Percentiles rank a stretch among this genome's conserved stretches.
phyloP scores from a whole-genome alignment of 1,284 basidiomycete genomes.

The Spongiforma sp. region DNA sequence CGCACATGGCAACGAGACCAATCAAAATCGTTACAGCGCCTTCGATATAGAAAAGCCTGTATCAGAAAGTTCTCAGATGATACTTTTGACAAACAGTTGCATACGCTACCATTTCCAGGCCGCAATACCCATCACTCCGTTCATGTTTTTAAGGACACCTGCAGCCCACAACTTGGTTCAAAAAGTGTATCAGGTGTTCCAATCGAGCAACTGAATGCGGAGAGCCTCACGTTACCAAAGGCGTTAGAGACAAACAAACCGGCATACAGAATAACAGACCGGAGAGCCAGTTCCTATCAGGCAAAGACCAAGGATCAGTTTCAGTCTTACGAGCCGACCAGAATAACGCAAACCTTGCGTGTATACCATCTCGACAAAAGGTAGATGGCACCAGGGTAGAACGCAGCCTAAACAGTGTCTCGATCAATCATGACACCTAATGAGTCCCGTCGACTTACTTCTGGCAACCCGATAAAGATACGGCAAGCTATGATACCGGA shows the following conservation, averaged over 20 bases:
- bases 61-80: not conserved
- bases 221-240: not conserved
- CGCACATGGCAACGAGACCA: constrained; percentile 1
- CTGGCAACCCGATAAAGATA: not conserved
- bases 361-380: constrained; percentile 2
- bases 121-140: not conserved
- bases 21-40: not conserved
- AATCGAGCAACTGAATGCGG: not conserved
- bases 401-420: not conserved
- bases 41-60: constrained; percentile 2
- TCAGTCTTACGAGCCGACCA: not conserved
- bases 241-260: not conserved
- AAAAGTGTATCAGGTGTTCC: not conserved
- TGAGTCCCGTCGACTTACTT: not conserved
- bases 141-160: not conserved
- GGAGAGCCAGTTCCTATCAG: not conserved
- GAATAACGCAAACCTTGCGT: not conserved
- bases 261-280: not conserved
- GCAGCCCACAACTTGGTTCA: not conserved
- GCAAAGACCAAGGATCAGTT: not conserved
- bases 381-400: not conserved
- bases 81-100: not conserved
- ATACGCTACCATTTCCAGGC: not conserved
- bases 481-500: not conserved
- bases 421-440: not conserved